phyloP scores from a whole-genome alignment of 257 asterid species.

The Solanum acaule region DNA sequence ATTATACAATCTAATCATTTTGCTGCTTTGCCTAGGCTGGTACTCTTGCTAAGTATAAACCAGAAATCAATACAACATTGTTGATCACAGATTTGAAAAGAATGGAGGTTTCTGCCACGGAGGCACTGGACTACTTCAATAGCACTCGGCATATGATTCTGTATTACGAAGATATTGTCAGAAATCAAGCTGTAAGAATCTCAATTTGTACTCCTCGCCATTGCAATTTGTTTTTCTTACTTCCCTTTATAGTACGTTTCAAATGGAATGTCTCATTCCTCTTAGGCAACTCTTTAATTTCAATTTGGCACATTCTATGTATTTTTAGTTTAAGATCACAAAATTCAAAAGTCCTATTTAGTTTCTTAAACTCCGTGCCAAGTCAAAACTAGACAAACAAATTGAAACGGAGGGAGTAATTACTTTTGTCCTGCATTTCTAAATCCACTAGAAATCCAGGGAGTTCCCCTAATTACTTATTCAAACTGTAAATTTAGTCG shows the following conservation, averaged over 20 bases:
- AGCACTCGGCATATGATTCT: constrained; percentile 62
- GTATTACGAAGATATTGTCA: constrained; percentile 79
- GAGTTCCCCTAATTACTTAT: not conserved
- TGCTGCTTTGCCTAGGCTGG: constrained; percentile 45
- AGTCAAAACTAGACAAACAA: not conserved
- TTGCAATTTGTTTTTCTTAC: not conserved
- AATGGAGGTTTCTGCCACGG: constrained; percentile 48
- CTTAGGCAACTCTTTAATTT: not conserved
- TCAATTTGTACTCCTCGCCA: not conserved
- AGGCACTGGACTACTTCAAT: constrained; percentile 52
- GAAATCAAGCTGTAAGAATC: constrained; percentile 57
- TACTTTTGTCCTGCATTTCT: not conserved
- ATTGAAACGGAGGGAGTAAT: not conserved
- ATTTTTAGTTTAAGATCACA: not conserved
- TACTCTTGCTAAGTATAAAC: constrained; percentile 71
- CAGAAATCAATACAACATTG: constrained; percentile 46
- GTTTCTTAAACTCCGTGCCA: not conserved
- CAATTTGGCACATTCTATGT: not conserved
- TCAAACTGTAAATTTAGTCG: not conserved
- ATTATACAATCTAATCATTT: not conserved
- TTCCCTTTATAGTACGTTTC: not conserved
- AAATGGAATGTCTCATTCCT: not conserved
- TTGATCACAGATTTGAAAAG: constrained; percentile 43
- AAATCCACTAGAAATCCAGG: not conserved
- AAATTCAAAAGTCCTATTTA: not conserved